Conservation (phyloP, 108 stramenopile species). For the Fragilaria radians region DNA sequence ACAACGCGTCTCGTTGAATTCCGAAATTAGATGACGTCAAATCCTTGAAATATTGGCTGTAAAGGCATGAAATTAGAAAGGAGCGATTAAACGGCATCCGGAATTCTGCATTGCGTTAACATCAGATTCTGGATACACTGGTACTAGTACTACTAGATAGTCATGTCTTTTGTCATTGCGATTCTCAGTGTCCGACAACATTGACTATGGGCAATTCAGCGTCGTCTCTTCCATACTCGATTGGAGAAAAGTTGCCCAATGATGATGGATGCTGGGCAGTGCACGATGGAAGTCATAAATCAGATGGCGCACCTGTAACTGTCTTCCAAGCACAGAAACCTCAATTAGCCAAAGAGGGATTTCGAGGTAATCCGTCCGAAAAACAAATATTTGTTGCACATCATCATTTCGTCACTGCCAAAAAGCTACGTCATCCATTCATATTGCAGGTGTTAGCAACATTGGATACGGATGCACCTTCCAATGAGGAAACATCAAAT, state of each 20-base stretch:
- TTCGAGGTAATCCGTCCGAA: slow-evolving; percentile 21
- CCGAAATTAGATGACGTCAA: too few species aligned
- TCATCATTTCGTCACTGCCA: slow-evolving; percentile 72
- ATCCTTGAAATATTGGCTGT: too few species aligned
- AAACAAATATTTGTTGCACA: slow-evolving; percentile 66
- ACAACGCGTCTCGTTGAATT: too few species aligned
- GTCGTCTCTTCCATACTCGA: slow-evolving; percentile 66
- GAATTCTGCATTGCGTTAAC: too few species aligned
- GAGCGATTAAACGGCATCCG: too few species aligned
- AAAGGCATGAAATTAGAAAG: too few species aligned
- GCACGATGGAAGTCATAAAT: slow-evolving; percentile 54
- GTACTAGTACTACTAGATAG: too few species aligned
- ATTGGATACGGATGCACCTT: slow-evolving; percentile 77
- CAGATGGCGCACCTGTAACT: slow-evolving; percentile 37
- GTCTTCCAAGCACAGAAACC: slow-evolving; percentile 77
- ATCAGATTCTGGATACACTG: too few species aligned
- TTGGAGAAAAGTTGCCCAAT: slow-evolving; percentile 50
- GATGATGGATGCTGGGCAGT: slow-evolving; percentile 68
- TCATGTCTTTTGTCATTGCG: too few species aligned
- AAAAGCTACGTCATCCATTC: slow-evolving; percentile 70
- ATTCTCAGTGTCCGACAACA: too few species aligned
- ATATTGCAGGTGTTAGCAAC: slow-evolving; percentile 72
- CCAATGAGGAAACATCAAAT: slow-evolving; percentile 13
- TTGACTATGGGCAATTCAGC: slow-evolving; percentile 72
- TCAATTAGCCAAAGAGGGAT: slow-evolving; percentile 39